Evolutionary conservation across 768 basidiomycete genomes (phyloP), one percentile per base, ranked within the genome.

Genomic region (Hericium erinaceus): DNA sequence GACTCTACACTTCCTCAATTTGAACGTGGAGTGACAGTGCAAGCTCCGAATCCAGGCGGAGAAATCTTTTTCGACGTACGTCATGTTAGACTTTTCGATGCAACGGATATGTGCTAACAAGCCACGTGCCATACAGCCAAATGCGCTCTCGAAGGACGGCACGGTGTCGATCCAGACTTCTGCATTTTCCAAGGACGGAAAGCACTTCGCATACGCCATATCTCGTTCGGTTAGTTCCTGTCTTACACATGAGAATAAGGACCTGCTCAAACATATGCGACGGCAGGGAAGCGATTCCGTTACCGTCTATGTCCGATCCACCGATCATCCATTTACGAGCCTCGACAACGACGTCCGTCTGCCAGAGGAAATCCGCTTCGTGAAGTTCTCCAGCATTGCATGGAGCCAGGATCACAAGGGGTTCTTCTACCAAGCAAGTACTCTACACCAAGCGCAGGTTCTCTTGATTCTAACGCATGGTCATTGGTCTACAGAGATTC

Each of bases 331-430:
- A 2, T 73, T 90, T 59, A 72, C 74, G 13, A 56, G 70, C 8
- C 67, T 70, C 4, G 72, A 75, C 1, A 76, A 83, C 61, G 73
- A 77, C 18, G 74, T 73, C 39, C 74, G 83, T 48, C 75, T 90
- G 39, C 61, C 74, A 3, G 90, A 92, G 48, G 84, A 83, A 59
- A 70, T 92, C 55, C 78, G 83, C 56, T 86, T 80, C 65, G 86
- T 89, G 60, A 92, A 92, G 67, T 91, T 89, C 70, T 86, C 85
- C 0, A 69, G 74, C 11, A 76, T 91, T 46, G 73, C 75, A 26
- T 92, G 90, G 91, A 83, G 83, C 4, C 80, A 82, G 56, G 88
- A 92, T 69, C 84, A 82, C 56, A 84, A 82, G 60, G 90, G 91
- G 1, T 90, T 92, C 70, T 89, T 92, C 71, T 93, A 93, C 67